These are phyloP conservation scores for Termitomyces sp. DNA, from an alignment of 768 basidiomycete genomes.

Conservation along the genomic window DNA sequence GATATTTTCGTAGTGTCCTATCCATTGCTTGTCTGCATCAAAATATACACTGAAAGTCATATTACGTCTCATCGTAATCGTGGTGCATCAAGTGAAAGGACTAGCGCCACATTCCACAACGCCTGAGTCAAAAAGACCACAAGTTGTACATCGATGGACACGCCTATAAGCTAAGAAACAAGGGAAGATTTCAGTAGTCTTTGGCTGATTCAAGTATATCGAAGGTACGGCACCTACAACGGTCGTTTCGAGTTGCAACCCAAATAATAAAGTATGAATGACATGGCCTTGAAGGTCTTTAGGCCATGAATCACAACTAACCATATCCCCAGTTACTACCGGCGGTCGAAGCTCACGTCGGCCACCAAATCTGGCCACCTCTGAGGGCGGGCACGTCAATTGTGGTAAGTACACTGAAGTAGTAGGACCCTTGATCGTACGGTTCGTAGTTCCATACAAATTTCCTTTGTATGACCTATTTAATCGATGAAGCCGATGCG, in stretches of 20 bases:
- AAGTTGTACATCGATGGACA: too few species aligned
- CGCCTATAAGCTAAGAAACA: neutral
- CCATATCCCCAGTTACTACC: neutral
- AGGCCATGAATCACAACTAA: too few species aligned
- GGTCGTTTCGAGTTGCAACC: neutral
- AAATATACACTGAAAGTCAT: too few species aligned
- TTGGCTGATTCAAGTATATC: neutral
- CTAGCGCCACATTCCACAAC: neutral
- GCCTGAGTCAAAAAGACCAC: neutral
- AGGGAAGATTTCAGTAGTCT: neutral
- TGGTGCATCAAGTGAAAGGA: neutral
- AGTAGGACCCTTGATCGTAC: neutral
- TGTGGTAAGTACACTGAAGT: neutral
- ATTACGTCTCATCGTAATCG: too few species aligned
- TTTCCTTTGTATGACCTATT: neutral
- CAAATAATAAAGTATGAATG: neutral
- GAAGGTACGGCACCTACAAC: neutral
- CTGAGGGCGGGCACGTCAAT: neutral
- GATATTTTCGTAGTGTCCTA: neutral
- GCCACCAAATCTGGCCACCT: neutral
- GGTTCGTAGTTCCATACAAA: too few species aligned
- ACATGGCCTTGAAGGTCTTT: too few species aligned
- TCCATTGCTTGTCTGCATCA: too few species aligned
- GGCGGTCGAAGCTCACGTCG: neutral
- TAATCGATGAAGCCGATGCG: neutral